Conservation (phyloP, 352 stramenopile genomes). For the Pythium apleroticum region DNA sequence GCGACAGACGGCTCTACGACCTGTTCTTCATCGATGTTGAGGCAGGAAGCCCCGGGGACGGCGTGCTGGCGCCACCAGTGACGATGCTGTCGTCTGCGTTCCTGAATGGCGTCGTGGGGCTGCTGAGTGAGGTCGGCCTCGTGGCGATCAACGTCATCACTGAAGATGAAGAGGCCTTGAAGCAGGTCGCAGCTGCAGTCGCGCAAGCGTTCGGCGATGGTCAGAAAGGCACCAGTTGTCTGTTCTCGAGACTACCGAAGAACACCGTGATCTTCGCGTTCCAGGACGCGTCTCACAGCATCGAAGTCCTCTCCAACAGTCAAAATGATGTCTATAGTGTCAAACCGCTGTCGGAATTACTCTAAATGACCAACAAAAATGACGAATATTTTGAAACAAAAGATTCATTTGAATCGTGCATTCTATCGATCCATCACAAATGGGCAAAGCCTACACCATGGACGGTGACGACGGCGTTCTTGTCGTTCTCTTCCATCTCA, state of each 20-base stretch:
- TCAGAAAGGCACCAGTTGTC: not conserved
- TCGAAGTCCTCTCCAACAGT: not conserved
- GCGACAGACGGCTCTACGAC: conserved; percentile 28
- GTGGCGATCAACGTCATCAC: conserved; percentile 66
- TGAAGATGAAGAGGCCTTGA: conserved; percentile 33
- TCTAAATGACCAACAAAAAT: not conserved
- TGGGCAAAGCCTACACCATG: conserved; percentile 37
- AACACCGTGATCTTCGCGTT: conserved; percentile 14
- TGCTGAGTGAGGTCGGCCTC: conserved; percentile 36
- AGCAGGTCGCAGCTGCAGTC: conserved; percentile 19
- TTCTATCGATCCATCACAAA: not conserved
- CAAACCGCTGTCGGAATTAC: not conserved
- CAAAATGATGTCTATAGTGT: not conserved
- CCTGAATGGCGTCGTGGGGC: conserved; percentile 27
- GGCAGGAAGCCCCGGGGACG: conserved; percentile 28
- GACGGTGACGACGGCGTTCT: conserved; percentile 45
- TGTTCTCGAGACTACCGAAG: not conserved
- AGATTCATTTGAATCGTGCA: no score
- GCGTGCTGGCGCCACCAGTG: conserved; percentile 40
- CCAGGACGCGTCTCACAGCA: not conserved
- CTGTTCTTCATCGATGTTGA: conserved; percentile 71
- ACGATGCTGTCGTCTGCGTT: conserved; percentile 46
- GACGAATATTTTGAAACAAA: no score
- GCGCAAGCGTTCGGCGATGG: not conserved
- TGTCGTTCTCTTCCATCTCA: conserved; percentile 39